phyloP scores from a whole-genome alignment of 495 filamentous ascomycete genomes.

The Aspergillus leporis region DNA sequence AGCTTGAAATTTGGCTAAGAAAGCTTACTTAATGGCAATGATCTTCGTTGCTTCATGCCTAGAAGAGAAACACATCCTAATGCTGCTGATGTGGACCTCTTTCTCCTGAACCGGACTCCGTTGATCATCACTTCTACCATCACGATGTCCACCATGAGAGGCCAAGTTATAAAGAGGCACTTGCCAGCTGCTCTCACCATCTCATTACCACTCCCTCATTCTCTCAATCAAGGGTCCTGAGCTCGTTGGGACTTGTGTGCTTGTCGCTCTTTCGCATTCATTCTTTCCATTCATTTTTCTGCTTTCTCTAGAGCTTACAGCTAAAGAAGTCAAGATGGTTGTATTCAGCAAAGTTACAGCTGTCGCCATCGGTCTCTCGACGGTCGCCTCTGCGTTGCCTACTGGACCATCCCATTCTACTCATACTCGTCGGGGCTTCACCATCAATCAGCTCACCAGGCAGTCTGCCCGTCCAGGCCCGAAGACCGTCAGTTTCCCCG shows the following conservation, averaged over 20 bases:
- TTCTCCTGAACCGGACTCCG: slow-evolving; percentile 6
- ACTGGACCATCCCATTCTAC: slow-evolving; percentile 1
- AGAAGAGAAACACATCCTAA: slow-evolving; percentile 1
- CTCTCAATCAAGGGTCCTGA: slow-evolving; percentile 9
- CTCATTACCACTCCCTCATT: slow-evolving; percentile 5
- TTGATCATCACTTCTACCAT: slow-evolving; percentile 1
- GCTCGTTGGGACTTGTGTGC: background rate
- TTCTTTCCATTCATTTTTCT: slow-evolving; percentile 2
- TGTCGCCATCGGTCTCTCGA: slow-evolving; percentile 32
- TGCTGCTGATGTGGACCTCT: slow-evolving; percentile 2
- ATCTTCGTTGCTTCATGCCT: background rate
- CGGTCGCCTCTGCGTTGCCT: slow-evolving; percentile 37
- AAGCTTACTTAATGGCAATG: background rate
- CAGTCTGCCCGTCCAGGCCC: slow-evolving; percentile 14
- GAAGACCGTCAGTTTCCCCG: slow-evolving; percentile 42
- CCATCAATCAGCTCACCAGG: slow-evolving; percentile 37
- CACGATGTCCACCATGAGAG: slow-evolving; percentile 1
- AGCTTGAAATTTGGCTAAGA: background rate
- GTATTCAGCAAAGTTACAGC: slow-evolving; percentile 41
- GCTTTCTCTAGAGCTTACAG: background rate
- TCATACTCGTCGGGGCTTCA: slow-evolving; percentile 37
- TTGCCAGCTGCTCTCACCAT: background rate
- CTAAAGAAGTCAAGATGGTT: slow-evolving; percentile 37
- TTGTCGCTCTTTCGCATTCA: background rate
- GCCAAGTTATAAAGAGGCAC: slow-evolving; percentile 12